Evolutionary conservation across 2,329 filamentous ascomycete genomes (phyloP), one percentile per base, ranked within the genome.

Genomic region (Xylaria sp.): DNA sequence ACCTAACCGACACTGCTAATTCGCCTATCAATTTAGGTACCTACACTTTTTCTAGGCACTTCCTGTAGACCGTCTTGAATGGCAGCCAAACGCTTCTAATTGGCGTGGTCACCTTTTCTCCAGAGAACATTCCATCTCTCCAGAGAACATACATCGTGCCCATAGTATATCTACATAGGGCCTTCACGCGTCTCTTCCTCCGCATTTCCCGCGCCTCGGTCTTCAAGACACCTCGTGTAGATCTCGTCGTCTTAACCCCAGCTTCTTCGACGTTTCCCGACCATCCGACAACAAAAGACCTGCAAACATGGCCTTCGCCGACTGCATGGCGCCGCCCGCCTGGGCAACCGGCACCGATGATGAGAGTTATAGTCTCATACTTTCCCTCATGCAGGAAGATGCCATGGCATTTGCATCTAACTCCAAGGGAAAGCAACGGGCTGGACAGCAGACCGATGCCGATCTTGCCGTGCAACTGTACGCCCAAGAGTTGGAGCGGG

Each of bases 351-450:
- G 23, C 13, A 16, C 50, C 1, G 56, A 64, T 16, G 61, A 63
- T 16, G 60, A 61, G 19, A 61, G 49, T 37, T 37, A 61, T 30
- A 11, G 30, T 9, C 52, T 58, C 11, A 63, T 63, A 18, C 42
- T 59, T 16, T 54, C 48, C 19, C 57, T 61, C 6, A 47, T 61
- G 10, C n/a, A 10, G 19, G 54, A 57, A 1, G 59, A 63, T 54
- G 59, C 35, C 19, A 16, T 34, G 4, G 35, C 34, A 8, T 9
- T 59, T 2, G 16, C 1, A 11, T 54, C 58, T 39, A 8, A 4
- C 9, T 55, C 54, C 13, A 68, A 68, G 47, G 69, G 67, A 13
- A 69, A 70, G 47, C 58, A 65, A 35, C 13, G 7, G 0, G 63
- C 65, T 8, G 64, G 65, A 13, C 18, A 34, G 0, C 7, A 55